Evolutionary conservation across 2,329 filamentous ascomycete genomes (phyloP).

Genomic region (Xylaria hypoxylon): DNA sequence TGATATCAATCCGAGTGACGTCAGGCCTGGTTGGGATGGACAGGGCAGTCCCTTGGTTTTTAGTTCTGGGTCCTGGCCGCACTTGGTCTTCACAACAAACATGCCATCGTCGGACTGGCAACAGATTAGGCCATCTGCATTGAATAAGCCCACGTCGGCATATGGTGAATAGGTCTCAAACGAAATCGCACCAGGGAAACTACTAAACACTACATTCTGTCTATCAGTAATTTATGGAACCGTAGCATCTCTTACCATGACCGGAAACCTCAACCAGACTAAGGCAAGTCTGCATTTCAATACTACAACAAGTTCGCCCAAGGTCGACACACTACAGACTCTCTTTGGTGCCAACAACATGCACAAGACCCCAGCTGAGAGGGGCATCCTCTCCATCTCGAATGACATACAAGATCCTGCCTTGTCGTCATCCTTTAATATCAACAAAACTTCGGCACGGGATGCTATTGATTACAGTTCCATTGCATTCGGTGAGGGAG

Average conservation of each 20-base stretch:
- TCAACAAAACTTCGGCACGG: background rate
- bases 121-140: background rate
- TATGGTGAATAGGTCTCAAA: constrained; percentile 17
- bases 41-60: constrained; percentile 3
- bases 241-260: constrained; percentile 12
- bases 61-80: constrained; percentile 15
- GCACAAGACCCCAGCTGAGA: constrained; percentile 2
- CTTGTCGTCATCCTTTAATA: background rate
- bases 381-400: constrained; percentile 2
- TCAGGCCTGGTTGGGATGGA: background rate
- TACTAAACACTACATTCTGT: constrained; percentile 19
- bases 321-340: background rate
- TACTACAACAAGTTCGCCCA: background rate
- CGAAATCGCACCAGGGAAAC: constrained; percentile 1
- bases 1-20: background rate
- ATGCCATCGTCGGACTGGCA: background rate
- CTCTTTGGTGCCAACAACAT: background rate
- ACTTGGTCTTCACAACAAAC: constrained; percentile 29
- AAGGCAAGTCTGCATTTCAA: background rate
- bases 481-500: background rate
- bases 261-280: constrained; percentile 1
- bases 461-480: background rate
- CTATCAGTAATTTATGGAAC: background rate
- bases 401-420: background rate
- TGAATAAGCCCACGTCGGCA: background rate